Conservation (phyloP, 2,329 filamentous ascomycete genomes). For the Sporothrix inflata region DNA sequence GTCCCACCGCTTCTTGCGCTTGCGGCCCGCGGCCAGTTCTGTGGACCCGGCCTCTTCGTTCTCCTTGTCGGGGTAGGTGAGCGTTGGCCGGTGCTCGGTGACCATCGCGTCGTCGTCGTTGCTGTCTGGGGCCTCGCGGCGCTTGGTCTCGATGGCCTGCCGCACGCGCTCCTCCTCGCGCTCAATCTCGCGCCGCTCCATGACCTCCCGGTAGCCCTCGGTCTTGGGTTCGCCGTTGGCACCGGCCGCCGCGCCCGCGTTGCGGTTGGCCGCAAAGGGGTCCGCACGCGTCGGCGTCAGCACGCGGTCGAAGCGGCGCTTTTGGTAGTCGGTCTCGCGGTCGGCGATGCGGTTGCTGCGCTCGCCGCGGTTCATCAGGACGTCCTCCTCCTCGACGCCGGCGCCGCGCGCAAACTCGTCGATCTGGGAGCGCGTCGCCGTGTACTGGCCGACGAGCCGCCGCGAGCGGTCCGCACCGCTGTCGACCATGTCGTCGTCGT, state of each 20-base stretch:
- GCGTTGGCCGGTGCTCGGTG: slow-evolving; percentile 70
- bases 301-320: slow-evolving; percentile 85
- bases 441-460: slow-evolving; percentile 91
- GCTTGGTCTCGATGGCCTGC: slow-evolving; percentile 76
- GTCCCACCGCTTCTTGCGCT: slow-evolving; percentile 97
- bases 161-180: slow-evolving; percentile 88
- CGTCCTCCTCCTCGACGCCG: slow-evolving; percentile 90
- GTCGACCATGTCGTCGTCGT: slow-evolving; percentile 65
- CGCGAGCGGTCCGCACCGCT: slow-evolving; percentile 64
- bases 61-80: slow-evolving; percentile 75
- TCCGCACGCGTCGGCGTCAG: slow-evolving; percentile 86
- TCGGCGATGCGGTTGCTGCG: slow-evolving; percentile 89
- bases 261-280: slow-evolving; percentile 77
- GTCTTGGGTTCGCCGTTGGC: slow-evolving; percentile 55
- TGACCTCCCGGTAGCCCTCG: slow-evolving; percentile 83
- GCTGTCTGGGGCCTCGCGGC: slow-evolving; percentile 57
- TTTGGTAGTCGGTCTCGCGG: slow-evolving; percentile 96
- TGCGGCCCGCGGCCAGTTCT: slow-evolving; percentile 66
- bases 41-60: slow-evolving; percentile 71
- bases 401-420: slow-evolving; percentile 87
- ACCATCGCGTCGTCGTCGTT: slow-evolving; percentile 69
- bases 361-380: slow-evolving; percentile 78
- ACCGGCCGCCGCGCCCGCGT: slow-evolving; percentile 60
- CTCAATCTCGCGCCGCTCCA: slow-evolving; percentile 88
- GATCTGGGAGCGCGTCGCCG: slow-evolving; percentile 86